Evolutionary conservation across 768 basidiomycete genomes (phyloP), one percentile per base, ranked within the genome.

Genomic region (Boletus rubropictus): DNA sequence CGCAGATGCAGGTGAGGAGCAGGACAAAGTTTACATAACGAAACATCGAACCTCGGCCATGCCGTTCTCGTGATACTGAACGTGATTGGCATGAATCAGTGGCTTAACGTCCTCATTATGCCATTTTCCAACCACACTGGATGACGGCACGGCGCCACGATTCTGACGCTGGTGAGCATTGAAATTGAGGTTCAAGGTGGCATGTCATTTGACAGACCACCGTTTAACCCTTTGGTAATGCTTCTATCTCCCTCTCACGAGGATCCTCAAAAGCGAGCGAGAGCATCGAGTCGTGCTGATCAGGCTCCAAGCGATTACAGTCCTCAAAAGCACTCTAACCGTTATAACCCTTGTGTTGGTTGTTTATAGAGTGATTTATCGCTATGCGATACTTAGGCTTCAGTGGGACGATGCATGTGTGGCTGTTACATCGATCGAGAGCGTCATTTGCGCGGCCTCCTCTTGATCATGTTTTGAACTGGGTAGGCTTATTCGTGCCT

Each of bases 341-440:
- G 36, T 27, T 14, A 21, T 45, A 21, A 35, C 46, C n/a, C 7
- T 56, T 5, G 28, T 8, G 11, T 17, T 57, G 34, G 38, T 44
- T 4, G 17, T 32, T 18, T 49, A 31, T 27, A 43, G 50, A 27
- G 4, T 48, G n/a, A 17, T 38, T 35, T 20, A 18, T 37, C 49
- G 44, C 37, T 42, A 40, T 31, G 24, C 7, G 36, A 48, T 7
- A 6, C 44, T 32, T 20, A 44, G 11, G 12, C 36, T 57, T 28
- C 42, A 58, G 50, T 61, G 55, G 51, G 61, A 63, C 25, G 61
- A 61, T 38, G 37, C 18, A n/a, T 51, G 38, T 12, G 50, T 43
- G 8, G n/a, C 45, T n/a, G n/a, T n/a, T n/a, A n/a, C n/a, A 32
- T 10, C 18, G 27, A 21, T 39, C 14, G 42, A 41, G 10, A 22